Conservation (phyloP, 108 stramenopile genomes). For the Pseudonitzschia pungens region DNA sequence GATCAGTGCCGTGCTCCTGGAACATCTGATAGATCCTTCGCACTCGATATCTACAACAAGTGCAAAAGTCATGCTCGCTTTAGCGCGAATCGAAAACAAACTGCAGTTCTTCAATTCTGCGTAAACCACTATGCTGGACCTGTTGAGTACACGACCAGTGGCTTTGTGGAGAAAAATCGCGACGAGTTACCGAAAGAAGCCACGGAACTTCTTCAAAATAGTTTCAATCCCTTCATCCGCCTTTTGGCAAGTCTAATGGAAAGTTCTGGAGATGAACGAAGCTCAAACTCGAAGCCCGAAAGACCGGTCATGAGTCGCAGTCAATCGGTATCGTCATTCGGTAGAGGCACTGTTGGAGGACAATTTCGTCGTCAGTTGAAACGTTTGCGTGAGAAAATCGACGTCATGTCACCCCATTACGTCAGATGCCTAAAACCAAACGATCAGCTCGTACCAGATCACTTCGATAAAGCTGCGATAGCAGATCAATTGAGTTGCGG, state of each 20-base stretch:
- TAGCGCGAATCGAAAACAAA: slow-evolving; percentile 58
- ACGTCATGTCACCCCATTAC: slow-evolving; percentile 81
- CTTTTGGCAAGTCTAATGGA: slow-evolving; percentile 49
- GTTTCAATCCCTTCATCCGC: slow-evolving; percentile 46
- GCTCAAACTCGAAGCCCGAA: slow-evolving; percentile 5
- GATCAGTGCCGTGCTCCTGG: slow-evolving; percentile 78
- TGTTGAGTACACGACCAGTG: slow-evolving; percentile 83
- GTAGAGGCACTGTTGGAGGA: slow-evolving; percentile 65
- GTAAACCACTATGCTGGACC: slow-evolving; percentile 86
- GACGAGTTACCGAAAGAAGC: slow-evolving; percentile 89
- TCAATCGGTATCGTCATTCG: slow-evolving; percentile 44
- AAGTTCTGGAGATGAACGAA: slow-evolving; percentile 7
- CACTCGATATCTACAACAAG: slow-evolving; percentile 56
- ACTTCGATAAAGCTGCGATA: slow-evolving; percentile 78
- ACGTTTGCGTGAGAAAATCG: slow-evolving; percentile 67
- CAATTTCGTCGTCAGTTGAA: slow-evolving; percentile 72
- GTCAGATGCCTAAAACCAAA: slow-evolving; percentile 94
- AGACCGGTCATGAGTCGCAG: slow-evolving; percentile 10
- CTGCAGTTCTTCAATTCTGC: slow-evolving; percentile 61
- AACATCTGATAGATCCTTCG: slow-evolving; percentile 71
- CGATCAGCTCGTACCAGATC: slow-evolving; percentile 73
- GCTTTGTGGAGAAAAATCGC: slow-evolving; percentile 90
- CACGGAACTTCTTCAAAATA: slow-evolving; percentile 58
- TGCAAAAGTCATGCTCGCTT: slow-evolving; percentile 59
- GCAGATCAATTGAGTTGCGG: slow-evolving; percentile 88